These are phyloP conservation scores for Calonectria multiphialidica DNA, from an alignment of 2,329 filamentous ascomycete species.

Conservation along the genomic window DNA sequence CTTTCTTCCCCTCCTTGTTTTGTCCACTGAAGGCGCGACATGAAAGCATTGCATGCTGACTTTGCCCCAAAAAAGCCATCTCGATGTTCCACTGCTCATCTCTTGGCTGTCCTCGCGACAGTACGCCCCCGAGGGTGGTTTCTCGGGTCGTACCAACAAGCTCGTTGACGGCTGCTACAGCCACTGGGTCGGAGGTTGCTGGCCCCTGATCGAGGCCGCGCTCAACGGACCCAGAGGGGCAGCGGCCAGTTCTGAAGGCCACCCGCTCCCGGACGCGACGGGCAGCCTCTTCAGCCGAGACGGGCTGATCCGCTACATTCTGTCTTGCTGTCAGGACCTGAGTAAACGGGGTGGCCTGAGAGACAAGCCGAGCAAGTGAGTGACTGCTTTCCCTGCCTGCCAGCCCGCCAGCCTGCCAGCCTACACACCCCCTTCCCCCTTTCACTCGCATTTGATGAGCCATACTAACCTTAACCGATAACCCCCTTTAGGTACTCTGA, in stretches of 20 bases:
- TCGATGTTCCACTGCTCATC: constrained; percentile 82
- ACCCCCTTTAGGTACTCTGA: constrained; percentile 73
- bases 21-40: constrained; percentile 49
- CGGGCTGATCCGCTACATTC: constrained; percentile 88
- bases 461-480: constrained; percentile 31
- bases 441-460: constrained; percentile 23
- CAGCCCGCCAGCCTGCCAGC: background rate
- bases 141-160: constrained; percentile 96
- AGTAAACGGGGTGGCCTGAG: constrained; percentile 81
- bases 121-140: constrained; percentile 90
- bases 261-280: constrained; percentile 45
- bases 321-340: constrained; percentile 86
- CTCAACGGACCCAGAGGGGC: constrained; percentile 65
- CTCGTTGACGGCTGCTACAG: constrained; percentile 98
- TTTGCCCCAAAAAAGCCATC: constrained; percentile 64
- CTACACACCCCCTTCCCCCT: constrained; percentile 20
- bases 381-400: constrained; percentile 15
- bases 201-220: constrained; percentile 88
- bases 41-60: constrained; percentile 50
- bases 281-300: constrained; percentile 81
- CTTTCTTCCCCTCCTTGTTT: constrained; percentile 15
- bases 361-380: constrained; percentile 93
- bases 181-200: constrained; percentile 97
- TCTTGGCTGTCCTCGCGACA: constrained; percentile 93
- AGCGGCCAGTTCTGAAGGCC: constrained; percentile 44